These are phyloP conservation scores for Xylariomycetidae sp. DNA, from an alignment of 2,329 filamentous ascomycete species.

Conservation along the genomic window DNA sequence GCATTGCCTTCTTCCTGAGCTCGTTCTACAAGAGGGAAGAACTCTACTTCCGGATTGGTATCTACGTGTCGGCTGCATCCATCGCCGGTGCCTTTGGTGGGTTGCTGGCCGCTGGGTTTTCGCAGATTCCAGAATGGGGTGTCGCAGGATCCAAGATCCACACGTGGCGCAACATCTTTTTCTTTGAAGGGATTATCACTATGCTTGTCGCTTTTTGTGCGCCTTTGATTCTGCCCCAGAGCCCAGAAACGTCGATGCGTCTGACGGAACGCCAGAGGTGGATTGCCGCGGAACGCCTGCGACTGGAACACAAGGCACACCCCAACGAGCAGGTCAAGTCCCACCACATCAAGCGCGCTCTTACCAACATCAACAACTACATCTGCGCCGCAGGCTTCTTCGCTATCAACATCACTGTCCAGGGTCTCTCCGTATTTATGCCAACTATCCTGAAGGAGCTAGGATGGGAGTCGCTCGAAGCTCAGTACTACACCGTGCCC, in stretches of 20 bases:
- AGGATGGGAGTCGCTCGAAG: conserved; percentile 32
- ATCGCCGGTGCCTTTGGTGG: conserved; percentile 56
- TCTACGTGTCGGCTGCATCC: conserved; percentile 50
- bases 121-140: conserved; percentile 49
- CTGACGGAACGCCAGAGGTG: conserved; percentile 47
- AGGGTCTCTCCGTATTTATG: conserved; percentile 46
- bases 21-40: conserved; percentile 54
- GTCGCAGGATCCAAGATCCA: conserved; percentile 36
- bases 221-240: conserved; percentile 48
- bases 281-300: conserved; percentile 49
- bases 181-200: conserved; percentile 57
- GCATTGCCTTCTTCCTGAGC: conserved; percentile 51
- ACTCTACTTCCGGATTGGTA: conserved; percentile 50
- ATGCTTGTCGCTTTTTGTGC: conserved; percentile 41
- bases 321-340: conserved; percentile 42
- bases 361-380: conserved; percentile 55
- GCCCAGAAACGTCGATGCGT: conserved; percentile 43
- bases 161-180: conserved; percentile 58
- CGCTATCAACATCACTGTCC: conserved; percentile 56
- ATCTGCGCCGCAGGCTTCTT: conserved; percentile 56
- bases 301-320: conserved; percentile 41
- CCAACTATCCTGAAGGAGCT: conserved; percentile 42
- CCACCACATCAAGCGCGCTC: conserved; percentile 45
- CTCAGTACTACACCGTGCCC: conserved; percentile 41
- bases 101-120: conserved; percentile 48